Evolutionary conservation across 208 protist genomes (phyloP).

Genomic region (Trypanosoma cruzi): DNA sequence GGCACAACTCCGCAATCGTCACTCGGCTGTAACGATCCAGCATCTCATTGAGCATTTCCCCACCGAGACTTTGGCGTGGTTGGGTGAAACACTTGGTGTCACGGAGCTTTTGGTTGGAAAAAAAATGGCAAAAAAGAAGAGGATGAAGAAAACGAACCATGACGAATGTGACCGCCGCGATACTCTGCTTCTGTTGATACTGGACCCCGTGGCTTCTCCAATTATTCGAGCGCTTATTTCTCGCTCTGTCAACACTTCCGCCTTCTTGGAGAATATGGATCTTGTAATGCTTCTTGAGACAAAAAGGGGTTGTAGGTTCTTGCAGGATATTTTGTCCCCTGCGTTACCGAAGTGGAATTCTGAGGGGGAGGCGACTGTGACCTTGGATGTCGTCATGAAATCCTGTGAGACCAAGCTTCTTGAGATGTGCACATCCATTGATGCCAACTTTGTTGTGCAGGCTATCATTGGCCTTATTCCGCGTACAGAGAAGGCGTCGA

Average conservation of each 20-base stretch:
- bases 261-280: constrained; percentile 48
- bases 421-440: constrained; percentile 64
- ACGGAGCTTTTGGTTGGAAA: constrained; percentile 12
- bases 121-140: constrained; percentile 28
- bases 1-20: constrained; percentile 69
- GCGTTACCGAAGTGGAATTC: constrained; percentile 20
- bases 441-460: constrained; percentile 89
- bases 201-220: constrained; percentile 70
- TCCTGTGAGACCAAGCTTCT: constrained; percentile 42
- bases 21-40: constrained; percentile 75
- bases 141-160: constrained; percentile 24
- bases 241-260: constrained; percentile 28
- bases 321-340: constrained; percentile 50
- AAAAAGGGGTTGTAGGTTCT: constrained; percentile 75
- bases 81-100: constrained; percentile 49
- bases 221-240: constrained; percentile 63
- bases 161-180: constrained; percentile 13
- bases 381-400: constrained; percentile 45
- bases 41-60: constrained; percentile 60
- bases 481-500: constrained; percentile 28
- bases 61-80: constrained; percentile 57
- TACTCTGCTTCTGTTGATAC: constrained; percentile 61
- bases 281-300: constrained; percentile 47
- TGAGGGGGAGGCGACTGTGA: constrained; percentile 38
- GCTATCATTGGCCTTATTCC: constrained; percentile 54